Evolutionary conservation across 148 eudicot species (phyloP), one percentile per base, ranked within the genome.

Genomic region (Agrostemma githago): DNA sequence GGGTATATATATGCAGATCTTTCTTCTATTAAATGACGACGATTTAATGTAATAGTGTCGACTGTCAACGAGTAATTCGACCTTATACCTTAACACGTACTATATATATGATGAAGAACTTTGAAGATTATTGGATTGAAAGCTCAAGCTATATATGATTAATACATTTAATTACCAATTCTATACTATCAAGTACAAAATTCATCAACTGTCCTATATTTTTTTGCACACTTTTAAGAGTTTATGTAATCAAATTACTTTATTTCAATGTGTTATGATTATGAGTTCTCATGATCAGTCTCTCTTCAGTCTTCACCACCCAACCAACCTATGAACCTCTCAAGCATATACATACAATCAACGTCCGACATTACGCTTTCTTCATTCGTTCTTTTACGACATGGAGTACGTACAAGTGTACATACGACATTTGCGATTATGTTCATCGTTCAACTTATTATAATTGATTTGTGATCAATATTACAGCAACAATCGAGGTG

Each of bases 151-250:
- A 26, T 26, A 26, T 26, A 26, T 26, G 34, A 26, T 57, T 4
- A 58, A 56, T 57, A 26, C 14, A 56, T 56, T 69, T n/a, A n/a
- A n/a, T n/a, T n/a, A 70, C 4, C 4, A 16, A 15, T 40, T 39
- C 66, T 48, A 63, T 70, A n/a, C n/a, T n/a, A n/a, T n/a, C n/a
- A n/a, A n/a, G n/a, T 71, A 77, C 80, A 72, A 72, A 71, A 20
- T 71, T 42, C 62, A 3, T 26, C 40, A 65, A 48, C 72, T 72
- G 46, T 44, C 41, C 70, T 64, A 74, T 44, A 64, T 3, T 56
- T 74, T 38, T 53, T 39, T 51, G 66, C 4, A 48, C 37, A 14
- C 10, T 5, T 57, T 54, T 54, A 12, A 65, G 34, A 46, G 15
- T 54, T 65, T 48, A 34, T 8, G 17, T 67, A 58, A 73, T 59